Evolutionary conservation across 441 rosid genomes (phyloP).

Genomic region (Jatropha multifida): DNA sequence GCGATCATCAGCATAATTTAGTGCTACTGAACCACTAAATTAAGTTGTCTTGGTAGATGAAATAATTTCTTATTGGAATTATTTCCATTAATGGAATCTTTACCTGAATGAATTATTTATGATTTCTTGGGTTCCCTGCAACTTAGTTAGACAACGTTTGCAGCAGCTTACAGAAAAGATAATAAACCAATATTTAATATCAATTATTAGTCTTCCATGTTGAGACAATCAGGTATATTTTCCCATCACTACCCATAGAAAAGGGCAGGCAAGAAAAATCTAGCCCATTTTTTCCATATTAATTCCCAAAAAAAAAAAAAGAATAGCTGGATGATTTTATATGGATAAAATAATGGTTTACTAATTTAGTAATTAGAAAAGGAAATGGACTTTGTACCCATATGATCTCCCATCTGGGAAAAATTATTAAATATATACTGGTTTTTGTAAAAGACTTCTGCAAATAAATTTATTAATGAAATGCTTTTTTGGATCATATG

Average conservation of each 20-base stretch:
- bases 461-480: neutral
- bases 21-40: no score
- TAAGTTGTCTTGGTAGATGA: no score
- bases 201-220: constrained; percentile 3
- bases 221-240: constrained; percentile 7
- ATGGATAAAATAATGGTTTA: neutral
- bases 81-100: neutral
- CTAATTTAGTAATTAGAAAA: neutral
- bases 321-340: neutral
- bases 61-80: neutral
- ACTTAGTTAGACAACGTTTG: constrained; percentile 3
- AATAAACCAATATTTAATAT: neutral
- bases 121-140: neutral
- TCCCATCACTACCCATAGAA: constrained; percentile 2
- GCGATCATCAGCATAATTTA: no score
- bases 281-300: neutral
- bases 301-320: neutral
- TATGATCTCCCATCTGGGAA: neutral
- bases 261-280: constrained; percentile 1
- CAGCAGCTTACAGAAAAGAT: neutral
- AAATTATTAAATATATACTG: neutral
- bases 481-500: neutral
- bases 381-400: neutral
- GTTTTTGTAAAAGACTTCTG: neutral
- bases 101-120: neutral